Conservation (phyloP, 257 asterid species). For the Petrea volubilis region DNA sequence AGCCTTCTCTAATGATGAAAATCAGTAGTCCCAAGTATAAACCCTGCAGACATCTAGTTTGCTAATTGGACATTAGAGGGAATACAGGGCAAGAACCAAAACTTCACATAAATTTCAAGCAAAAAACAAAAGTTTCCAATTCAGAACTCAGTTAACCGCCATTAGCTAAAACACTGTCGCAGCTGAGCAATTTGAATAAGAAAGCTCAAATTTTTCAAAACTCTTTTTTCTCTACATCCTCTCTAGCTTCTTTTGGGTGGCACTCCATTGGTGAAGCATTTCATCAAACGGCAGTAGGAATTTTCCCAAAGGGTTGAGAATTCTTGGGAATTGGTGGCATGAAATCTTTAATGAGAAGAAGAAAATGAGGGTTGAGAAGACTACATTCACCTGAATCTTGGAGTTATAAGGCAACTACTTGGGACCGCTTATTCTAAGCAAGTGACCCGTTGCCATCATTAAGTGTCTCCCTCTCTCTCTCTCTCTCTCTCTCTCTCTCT, state of each 20-base stretch:
- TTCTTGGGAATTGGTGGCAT: conserved; percentile 31
- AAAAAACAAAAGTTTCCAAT: neutral
- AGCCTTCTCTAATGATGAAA: conserved; percentile 5
- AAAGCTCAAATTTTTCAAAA: conserved; percentile 20
- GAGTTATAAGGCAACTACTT: conserved; percentile 47
- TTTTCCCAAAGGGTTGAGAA: conserved; percentile 16
- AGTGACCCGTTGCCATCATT: conserved; percentile 67
- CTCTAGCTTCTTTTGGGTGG: conserved; percentile 1
- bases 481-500: conserved; percentile 13
- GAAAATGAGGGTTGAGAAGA: conserved; percentile 34
- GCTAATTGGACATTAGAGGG: neutral
- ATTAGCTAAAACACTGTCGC: conserved; percentile 4
- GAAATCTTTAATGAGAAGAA: conserved; percentile 17
- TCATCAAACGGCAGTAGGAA: conserved; percentile 22
- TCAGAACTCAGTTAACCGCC: conserved; percentile 8
- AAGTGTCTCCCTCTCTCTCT: conserved; percentile 26
- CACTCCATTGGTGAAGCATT: conserved; percentile 13
- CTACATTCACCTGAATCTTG: conserved; percentile 70
- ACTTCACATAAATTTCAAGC: conserved; percentile 23
- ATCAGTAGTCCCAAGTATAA: neutral
- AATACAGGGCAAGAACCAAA: conserved; percentile 27
- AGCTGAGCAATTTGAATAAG: conserved; percentile 16
- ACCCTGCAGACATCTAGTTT: neutral
- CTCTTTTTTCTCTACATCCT: neutral
- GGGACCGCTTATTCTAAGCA: conserved; percentile 36